Base-by-base conservation (phyloP, 352 stramenopile genomes). In the Phytopythium litorale region DNA sequence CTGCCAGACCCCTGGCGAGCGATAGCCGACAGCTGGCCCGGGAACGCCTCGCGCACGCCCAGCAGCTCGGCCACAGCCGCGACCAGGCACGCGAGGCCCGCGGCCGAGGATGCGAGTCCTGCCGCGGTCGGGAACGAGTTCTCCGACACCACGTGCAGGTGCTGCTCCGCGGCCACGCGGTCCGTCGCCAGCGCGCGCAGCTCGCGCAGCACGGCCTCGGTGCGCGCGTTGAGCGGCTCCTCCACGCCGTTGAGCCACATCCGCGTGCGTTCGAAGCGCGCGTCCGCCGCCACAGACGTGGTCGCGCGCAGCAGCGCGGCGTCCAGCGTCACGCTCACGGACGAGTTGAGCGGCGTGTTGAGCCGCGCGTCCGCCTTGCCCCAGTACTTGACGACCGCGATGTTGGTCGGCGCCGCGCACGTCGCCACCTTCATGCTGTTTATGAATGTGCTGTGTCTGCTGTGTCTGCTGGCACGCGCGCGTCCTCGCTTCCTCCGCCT, bases 361-460 rank as follows among this genome's bases (percentile, higher is more conserved):
- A 97, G 88, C 33, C 73, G 66, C 38, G 81, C 77, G 67, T 92
- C 71, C 33, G 83, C 76, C 75, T 99, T 99, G 42, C 98, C 98
- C 97, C 98, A 99, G 79, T 99, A 99, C 78, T 98, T 98, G 73
- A 99, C 96, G 33, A 97, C 89, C 28, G 97, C 97, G 65, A 99
- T 99, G 76, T 99, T 99, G 21, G 97, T 98, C 9, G 96, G 95
- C 58, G 94, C 94, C 2, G 83, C 86, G 61, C 96, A 97, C 45
- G 96, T 98, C 38, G 70, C 81, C n/a, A 89, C 66, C 55, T 73
- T 68, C 67, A 92, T 80, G 4, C 46, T 16, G 4, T 33, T 16
- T 51, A 0, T 21, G 0, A 4, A 21, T 33, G 13, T 12, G 19
- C 16, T 46, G 40, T 21, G 16, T n/a, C n/a, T n/a, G n/a, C n/a